Conservation (phyloP, 2,329 filamentous ascomycete species). For the Fusarium sambucinum region DNA sequence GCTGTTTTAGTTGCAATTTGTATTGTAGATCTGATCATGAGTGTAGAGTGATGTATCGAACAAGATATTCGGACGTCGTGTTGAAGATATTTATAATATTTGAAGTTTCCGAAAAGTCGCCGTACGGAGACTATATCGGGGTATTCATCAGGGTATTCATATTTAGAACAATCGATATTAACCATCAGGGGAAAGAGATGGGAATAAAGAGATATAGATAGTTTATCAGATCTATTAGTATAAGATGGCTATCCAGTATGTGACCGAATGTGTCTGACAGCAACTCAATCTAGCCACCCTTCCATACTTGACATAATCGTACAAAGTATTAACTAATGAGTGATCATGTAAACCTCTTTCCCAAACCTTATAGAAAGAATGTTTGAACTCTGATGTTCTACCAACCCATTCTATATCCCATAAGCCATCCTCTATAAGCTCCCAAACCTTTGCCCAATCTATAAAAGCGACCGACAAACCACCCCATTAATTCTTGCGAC, state of each 20-base stretch:
- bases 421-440: conserved; percentile 12
- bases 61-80: not conserved
- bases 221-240: not conserved
- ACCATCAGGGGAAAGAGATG: not conserved
- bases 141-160: conserved; percentile 3
- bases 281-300: conserved; percentile 3
- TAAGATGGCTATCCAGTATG: not conserved
- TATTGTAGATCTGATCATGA: not conserved
- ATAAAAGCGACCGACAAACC: conserved; percentile 23
- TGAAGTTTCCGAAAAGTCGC: conserved; percentile 41
- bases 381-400: not conserved
- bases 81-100: conserved; percentile 8
- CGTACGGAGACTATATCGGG: conserved; percentile 33
- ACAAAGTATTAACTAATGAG: conserved; percentile 1
- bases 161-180: no score
- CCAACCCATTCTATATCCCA: not conserved
- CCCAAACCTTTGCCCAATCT: conserved; percentile 12
- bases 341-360: not conserved
- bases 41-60: not conserved
- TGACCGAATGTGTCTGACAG: not conserved
- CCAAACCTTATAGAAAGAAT: conserved; percentile 4
- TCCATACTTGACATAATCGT: conserved; percentile 9
- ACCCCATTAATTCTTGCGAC: not conserved
- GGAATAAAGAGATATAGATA: rapidly evolving
- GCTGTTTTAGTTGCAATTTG: not conserved